Evolutionary conservation across 2,329 filamentous ascomycete genomes (phyloP), one percentile per base, ranked within the genome.

Genomic region (Macrophomina phaseolina): DNA sequence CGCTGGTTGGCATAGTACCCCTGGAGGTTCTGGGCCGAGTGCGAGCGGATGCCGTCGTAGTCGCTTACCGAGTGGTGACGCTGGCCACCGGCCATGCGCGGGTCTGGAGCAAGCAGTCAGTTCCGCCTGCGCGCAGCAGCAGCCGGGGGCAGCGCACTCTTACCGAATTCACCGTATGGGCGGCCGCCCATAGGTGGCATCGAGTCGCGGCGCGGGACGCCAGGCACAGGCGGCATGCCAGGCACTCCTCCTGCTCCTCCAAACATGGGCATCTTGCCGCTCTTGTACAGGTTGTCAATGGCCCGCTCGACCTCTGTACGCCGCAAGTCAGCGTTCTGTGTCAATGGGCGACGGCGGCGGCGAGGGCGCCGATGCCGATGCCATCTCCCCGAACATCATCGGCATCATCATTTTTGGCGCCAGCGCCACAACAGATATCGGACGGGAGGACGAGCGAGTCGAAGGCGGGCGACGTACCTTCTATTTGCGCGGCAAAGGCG

Each of bases 1-100:
- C 94, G 91, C 83, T 98, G 95, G 74, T 89, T 89, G 77, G 93
- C 92, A 81, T 97, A 98, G 81, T 94, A 98, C 79, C 91, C 94
- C 81, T 97, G 94, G 68, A 95, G 86, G 79, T 95, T 94, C 71
- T 91, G 89, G 67, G 87, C 86, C 70, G 89, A 87, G 77, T 91
- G 90, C 70, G 91, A 87, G 69, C 91, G 89, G 72, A 89, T 88
- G 76, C 88, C 85, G 72, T 95, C 91, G 81, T 91, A 94, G 78
- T 96, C 93, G 83, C 90, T 90, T 76, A 93, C 86, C 68, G 93
- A 94, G 80, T 94, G 92, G 78, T 94, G 90, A 80, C 93, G 90
- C 74, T 91, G 86, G 71, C 87, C 85, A 69, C 82, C 82, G 71
- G 86, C 83, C 81, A 89, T 85, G 73, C 93, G 91, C 75, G 89